Conservation (phyloP, 495 filamentous ascomycete genomes). For the Talaromyces adpressus region DNA sequence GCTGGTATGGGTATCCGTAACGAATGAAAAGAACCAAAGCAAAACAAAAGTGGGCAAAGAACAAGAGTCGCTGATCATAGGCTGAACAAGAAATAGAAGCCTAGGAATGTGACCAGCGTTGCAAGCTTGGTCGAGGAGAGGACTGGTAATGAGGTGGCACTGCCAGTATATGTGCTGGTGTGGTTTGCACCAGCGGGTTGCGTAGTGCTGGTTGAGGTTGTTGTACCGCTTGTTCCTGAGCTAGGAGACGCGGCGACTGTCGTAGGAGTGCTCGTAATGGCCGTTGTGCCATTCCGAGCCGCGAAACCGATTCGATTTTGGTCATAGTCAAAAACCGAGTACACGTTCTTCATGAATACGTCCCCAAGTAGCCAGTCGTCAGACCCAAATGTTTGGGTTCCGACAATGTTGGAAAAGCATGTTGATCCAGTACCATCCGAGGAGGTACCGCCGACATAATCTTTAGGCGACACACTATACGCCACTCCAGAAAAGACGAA, state of each 20-base stretch:
- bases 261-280: not conserved
- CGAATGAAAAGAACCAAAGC: not conserved
- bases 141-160: not conserved
- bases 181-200: not conserved
- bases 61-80: not conserved
- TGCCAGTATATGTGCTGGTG: not conserved
- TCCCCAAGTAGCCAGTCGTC: slow-evolving; percentile 72
- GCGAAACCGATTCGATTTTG: slow-evolving; percentile 35
- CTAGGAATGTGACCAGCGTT: not conserved
- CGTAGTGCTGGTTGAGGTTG: not conserved
- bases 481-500: slow-evolving; percentile 49
- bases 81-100: not conserved
- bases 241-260: not conserved
- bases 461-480: slow-evolving; percentile 59
- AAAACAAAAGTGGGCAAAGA: not conserved
- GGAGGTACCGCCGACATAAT: slow-evolving; percentile 53
- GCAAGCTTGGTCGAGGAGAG: not conserved
- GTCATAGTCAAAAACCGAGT: slow-evolving; percentile 72
- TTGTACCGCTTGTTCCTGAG: not conserved
- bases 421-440: slow-evolving; percentile 24
- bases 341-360: slow-evolving; percentile 86
- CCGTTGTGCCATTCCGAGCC: slow-evolving; percentile 10
- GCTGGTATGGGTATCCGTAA: slow-evolving; percentile 5
- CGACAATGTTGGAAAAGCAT: slow-evolving; percentile 61
- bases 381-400: slow-evolving; percentile 36